Base-by-base conservation (phyloP, 2,329 filamentous ascomycete species). In the Alternaria arbusti region DNA sequence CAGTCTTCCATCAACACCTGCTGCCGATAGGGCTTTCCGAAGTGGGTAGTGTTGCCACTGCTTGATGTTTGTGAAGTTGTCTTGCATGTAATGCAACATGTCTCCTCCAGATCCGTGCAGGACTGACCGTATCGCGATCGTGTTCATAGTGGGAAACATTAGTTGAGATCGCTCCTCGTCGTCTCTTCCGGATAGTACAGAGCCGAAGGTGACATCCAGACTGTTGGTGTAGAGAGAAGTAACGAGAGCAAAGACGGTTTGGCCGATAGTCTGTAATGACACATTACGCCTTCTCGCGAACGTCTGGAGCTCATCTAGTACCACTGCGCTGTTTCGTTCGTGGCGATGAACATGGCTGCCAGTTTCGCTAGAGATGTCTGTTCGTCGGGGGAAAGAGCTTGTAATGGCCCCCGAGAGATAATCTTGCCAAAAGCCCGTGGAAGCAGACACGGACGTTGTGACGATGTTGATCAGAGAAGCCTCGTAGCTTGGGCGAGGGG, bases 61-160 rank as follows among this genome's bases (percentile, higher is more conserved):
- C n/a, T 88, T 83, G 28, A 93, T 86, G 23, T 86, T 85, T 2
- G 85, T 83, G 78, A 92, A 87, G 64, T 87, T 90, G 2, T 89
- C 86, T 73, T 97, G 93, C 67, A 94, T 85, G 72, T 94, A 91
- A 12, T 83, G 84, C 26, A 97, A 80, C 80, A 96, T 89, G 0
- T 89, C 85, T 0, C 78, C 67, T 0, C 86, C 81, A 0, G 85
- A 88, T 2, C 92, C 92, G 70, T 96, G 91, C 3, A 97, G 77
- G 3, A 94, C 84, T 2, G 86, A 86, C 11, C 94, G 86, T 8
- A 97, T 84, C 0, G 91, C 87, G 0, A 97, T 89, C 0, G 94
- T 97, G 74, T 97, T 97, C 92, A 97, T 97, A 0, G 91, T 93
- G 0, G 94, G 95, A 72, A 97, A 97, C 74, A 94, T 84, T 12